These are phyloP conservation scores for Haplosporangium sp. DNA, from an alignment of 371 early-diverging fungal species.

Conservation along the genomic window DNA sequence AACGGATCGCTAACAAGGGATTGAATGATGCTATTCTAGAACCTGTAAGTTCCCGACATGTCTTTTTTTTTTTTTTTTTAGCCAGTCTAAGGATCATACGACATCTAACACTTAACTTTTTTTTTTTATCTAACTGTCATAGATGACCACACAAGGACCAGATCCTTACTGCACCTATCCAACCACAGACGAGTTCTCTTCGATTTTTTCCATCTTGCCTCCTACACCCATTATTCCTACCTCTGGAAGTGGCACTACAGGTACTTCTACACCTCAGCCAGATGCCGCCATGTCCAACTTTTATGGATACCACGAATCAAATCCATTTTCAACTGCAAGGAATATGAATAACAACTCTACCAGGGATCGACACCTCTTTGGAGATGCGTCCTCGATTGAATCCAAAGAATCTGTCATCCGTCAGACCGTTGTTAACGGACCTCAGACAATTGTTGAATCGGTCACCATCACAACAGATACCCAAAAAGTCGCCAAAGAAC, in stretches of 20 bases:
- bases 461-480: background rate
- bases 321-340: constrained; percentile 46
- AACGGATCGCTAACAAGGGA: constrained; percentile 64
- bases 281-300: constrained; percentile 35
- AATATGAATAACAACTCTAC: constrained; percentile 19
- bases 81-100: too few relatives aligned
- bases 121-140: background rate
- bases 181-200: constrained; percentile 60
- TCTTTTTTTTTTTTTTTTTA: too few relatives aligned
- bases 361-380: constrained; percentile 46
- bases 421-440: background rate
- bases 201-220: constrained; percentile 64
- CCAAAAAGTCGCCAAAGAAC: background rate
- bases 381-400: constrained; percentile 44
- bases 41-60: constrained; percentile 47
- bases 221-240: constrained; percentile 59
- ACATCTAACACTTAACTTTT: too few relatives aligned
- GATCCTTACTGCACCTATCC: constrained; percentile 66
- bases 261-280: constrained; percentile 33
- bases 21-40: constrained; percentile 63
- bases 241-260: constrained; percentile 15
- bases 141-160: constrained; percentile 65
- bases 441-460: background rate
- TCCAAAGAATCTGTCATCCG: constrained; percentile 28
- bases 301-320: constrained; percentile 46